Conservation (phyloP, 306 rosid genomes). For the Vigna reflexopilosa region DNA sequence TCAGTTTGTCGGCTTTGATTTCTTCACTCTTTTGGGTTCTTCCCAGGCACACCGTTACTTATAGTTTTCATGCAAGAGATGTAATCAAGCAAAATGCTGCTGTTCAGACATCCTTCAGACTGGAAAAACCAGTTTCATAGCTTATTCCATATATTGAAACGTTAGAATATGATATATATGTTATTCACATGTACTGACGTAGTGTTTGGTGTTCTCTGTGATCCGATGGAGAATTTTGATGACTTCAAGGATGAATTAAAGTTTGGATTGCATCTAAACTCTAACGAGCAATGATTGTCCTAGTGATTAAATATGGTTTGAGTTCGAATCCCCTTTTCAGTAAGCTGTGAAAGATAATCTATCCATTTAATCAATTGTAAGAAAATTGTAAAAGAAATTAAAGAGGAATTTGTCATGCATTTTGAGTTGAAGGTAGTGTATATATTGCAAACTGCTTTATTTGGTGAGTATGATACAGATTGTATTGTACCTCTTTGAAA, state of each 20-base stretch:
- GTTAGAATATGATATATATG: slow-evolving; percentile 79
- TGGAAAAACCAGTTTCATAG: slow-evolving; percentile 78
- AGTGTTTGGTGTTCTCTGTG: slow-evolving; percentile 81
- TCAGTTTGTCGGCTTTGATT: slow-evolving; percentile 64
- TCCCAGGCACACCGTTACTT: slow-evolving; percentile 52
- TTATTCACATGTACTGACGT: slow-evolving; percentile 55
- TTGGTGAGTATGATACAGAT: background rate
- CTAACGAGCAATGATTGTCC: slow-evolving; percentile 53
- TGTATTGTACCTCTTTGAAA: background rate
- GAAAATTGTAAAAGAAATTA: background rate
- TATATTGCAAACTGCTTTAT: background rate
- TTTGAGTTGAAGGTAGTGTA: background rate
- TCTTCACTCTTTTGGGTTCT: slow-evolving; percentile 85
- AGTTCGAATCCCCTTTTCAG: no score
- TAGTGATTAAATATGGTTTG: no score
- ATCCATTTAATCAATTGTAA: background rate
- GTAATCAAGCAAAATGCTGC: slow-evolving; percentile 70
- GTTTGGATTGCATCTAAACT: slow-evolving; percentile 66
- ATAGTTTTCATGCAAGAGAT: slow-evolving; percentile 67
- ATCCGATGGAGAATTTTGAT: slow-evolving; percentile 63
- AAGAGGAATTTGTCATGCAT: background rate
- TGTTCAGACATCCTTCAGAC: slow-evolving; percentile 78
- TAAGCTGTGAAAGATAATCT: no score
- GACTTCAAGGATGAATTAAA: slow-evolving; percentile 72
- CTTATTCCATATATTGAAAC: slow-evolving; percentile 70